Evolutionary conservation across 2,329 filamentous ascomycete genomes (phyloP), one percentile per base, ranked within the genome.

Genomic region (Salinomyces thailandicus): DNA sequence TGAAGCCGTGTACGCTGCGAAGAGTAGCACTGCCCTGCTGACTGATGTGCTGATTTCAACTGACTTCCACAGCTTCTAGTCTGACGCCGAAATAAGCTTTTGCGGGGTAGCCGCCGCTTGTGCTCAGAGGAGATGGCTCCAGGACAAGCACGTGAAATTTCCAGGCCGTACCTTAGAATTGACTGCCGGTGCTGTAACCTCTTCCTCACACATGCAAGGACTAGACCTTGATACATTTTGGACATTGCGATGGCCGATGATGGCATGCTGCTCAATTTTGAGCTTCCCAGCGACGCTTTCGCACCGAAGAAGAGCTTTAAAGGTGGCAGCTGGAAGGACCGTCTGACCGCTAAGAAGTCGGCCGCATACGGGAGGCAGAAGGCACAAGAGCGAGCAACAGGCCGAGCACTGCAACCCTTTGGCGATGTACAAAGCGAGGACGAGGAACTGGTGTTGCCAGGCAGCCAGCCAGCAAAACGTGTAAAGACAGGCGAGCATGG

Each of bases 161-260:
- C 22, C 22, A 8, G n/a, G 22, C 9, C 22, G n/a, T n/a, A n/a
- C n/a, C n/a, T n/a, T n/a, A n/a, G n/a, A n/a, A n/a, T n/a, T n/a
- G n/a, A n/a, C n/a, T n/a, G n/a, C n/a, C n/a, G n/a, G n/a, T n/a
- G n/a, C n/a, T n/a, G n/a, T n/a, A n/a, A n/a, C n/a, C n/a, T n/a
- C n/a, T n/a, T n/a, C n/a, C n/a, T n/a, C n/a, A n/a, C n/a, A n/a
- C n/a, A n/a, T n/a, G n/a, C n/a, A n/a, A n/a, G n/a, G n/a, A n/a
- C n/a, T n/a, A n/a, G n/a, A n/a, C n/a, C n/a, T n/a, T n/a, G n/a
- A n/a, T n/a, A n/a, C n/a, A n/a, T n/a, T n/a, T n/a, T n/a, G n/a
- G n/a, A n/a, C n/a, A n/a, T n/a, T n/a, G n/a, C 24, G 16, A 95
- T 96, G 87, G 84, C 84, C 35, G 87, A 96, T 67, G 84, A 93